These are phyloP conservation scores for Cyclostephanos tholiformis DNA, from an alignment of 108 stramenopile species.

Conservation along the genomic window DNA sequence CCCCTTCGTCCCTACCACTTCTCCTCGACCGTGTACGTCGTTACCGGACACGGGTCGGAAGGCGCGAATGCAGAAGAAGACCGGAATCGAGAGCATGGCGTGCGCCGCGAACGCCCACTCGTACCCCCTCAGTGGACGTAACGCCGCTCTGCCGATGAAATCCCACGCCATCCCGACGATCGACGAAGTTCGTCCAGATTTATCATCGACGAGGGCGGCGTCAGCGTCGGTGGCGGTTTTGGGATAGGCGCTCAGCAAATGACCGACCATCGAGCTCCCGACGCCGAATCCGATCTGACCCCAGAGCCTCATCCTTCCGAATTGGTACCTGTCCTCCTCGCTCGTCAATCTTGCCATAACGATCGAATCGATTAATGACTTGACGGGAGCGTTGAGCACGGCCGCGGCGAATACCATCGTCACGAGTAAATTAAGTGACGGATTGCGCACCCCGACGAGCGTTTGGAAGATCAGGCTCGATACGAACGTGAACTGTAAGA, in stretches of 20 bases:
- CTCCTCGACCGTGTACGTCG: background rate
- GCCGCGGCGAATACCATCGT: constrained; percentile 86
- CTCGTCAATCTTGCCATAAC: constrained; percentile 66
- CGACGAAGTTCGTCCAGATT: no score
- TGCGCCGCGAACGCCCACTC: constrained; percentile 73
- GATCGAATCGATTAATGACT: constrained; percentile 90
- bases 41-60: constrained; percentile 53
- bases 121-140: constrained; percentile 64
- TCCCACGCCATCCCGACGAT: background rate
- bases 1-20: background rate
- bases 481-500: constrained; percentile 87
- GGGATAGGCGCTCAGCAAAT: constrained; percentile 36
- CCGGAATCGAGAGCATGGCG: constrained; percentile 73
- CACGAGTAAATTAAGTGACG: constrained; percentile 70
- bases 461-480: constrained; percentile 78
- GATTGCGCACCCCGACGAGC: constrained; percentile 53
- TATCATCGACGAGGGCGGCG: background rate
- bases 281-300: constrained; percentile 96
- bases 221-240: constrained; percentile 11
- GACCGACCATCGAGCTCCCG: constrained; percentile 73
- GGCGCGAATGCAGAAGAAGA: constrained; percentile 66
- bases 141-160: no score
- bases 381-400: constrained; percentile 92
- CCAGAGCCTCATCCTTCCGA: constrained; percentile 91
- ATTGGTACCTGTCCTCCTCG: constrained; percentile 68